phyloP scores from a whole-genome alignment of 805 yeast genomes.

The Nakazawaea wickerhamii region DNA sequence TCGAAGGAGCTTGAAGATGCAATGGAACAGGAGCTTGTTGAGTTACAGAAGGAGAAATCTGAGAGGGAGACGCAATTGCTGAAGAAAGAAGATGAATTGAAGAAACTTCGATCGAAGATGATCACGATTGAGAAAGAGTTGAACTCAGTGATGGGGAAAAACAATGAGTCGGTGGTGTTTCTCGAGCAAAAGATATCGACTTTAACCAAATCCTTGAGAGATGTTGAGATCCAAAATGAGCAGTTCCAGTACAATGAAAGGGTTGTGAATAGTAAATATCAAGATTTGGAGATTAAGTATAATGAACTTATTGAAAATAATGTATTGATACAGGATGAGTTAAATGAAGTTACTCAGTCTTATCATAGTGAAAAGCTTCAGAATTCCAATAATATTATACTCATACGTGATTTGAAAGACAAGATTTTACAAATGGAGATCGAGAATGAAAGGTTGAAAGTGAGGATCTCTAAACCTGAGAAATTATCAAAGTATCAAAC shows the following conservation, averaged over 20 bases:
- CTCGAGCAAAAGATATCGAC: slow-evolving; percentile 20
- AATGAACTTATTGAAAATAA: slow-evolving; percentile 36
- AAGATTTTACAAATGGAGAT: background rate
- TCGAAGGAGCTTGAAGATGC: slow-evolving; percentile 40
- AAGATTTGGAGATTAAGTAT: slow-evolving; percentile 31
- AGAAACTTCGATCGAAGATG: background rate
- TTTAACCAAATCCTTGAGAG: slow-evolving; percentile 29
- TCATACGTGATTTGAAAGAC: slow-evolving; percentile 1
- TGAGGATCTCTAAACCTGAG: slow-evolving; percentile 8
- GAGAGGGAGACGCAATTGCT: slow-evolving; percentile 16
- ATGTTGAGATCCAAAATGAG: slow-evolving; percentile 39
- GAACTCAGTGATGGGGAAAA: slow-evolving; percentile 4
- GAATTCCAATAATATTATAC: slow-evolving; percentile 1
- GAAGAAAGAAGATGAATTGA: slow-evolving; percentile 4
- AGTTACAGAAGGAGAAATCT: slow-evolving; percentile 21
- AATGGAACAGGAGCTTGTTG: slow-evolving; percentile 36
- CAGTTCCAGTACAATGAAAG: slow-evolving; percentile 35
- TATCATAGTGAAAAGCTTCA: slow-evolving; percentile 2
- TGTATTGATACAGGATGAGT: slow-evolving; percentile 37
- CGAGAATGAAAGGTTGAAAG: slow-evolving; percentile 7
- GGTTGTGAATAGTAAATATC: slow-evolving; percentile 28
- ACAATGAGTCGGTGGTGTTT: slow-evolving; percentile 13
- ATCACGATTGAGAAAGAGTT: slow-evolving; percentile 9
- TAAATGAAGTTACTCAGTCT: slow-evolving; percentile 9
- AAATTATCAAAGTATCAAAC: slow-evolving; percentile 10